Percentiles rank a stretch among this genome's conserved stretches.
These are phyloP conservation scores for Arthrobotrys pseudoclavata DNA, from an alignment of 2,329 filamentous ascomycete genomes.

Conservation along the genomic window DNA sequence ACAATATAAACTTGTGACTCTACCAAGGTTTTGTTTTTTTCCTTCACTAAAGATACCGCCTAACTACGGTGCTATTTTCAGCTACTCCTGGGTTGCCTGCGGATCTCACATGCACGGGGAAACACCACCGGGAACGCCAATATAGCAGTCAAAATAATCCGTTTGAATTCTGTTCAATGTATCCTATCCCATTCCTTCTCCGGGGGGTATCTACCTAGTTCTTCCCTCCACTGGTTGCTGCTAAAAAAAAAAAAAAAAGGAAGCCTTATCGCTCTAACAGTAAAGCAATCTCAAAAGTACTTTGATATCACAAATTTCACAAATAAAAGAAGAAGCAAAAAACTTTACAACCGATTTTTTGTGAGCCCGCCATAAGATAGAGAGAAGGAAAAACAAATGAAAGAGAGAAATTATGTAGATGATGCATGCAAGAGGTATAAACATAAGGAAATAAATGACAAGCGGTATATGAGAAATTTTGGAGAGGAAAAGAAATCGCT, in stretches of 20 bases:
- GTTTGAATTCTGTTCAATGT: neutral
- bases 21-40: neutral
- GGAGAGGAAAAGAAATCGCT: slow-evolving; percentile 25
- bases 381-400: slow-evolving; percentile 10
- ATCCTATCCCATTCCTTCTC: slow-evolving; percentile 11
- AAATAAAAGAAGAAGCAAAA: slow-evolving; percentile 2
- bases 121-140: neutral
- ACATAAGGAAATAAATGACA: slow-evolving; percentile 23
- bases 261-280: neutral
- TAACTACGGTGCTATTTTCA: slow-evolving; percentile 19
- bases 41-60: neutral
- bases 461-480: slow-evolving; percentile 19
- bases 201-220: slow-evolving; percentile 23
- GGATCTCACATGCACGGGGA: slow-evolving; percentile 10
- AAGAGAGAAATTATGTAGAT: slow-evolving; percentile 22
- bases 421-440: slow-evolving; percentile 26
- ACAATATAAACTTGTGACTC: neutral
- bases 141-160: slow-evolving; percentile 8
- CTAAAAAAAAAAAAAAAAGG: slow-evolving; percentile 30
- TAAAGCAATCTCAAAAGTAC: slow-evolving; percentile 10
- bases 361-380: slow-evolving; percentile 6
- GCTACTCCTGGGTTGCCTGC: slow-evolving; percentile 2
- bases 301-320: slow-evolving; percentile 34
- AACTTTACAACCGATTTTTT: slow-evolving; percentile 24
- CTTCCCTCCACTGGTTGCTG: slow-evolving; percentile 3